Conservation (phyloP, 2,329 filamentous ascomycete genomes). For the Alternaria brassicae region DNA sequence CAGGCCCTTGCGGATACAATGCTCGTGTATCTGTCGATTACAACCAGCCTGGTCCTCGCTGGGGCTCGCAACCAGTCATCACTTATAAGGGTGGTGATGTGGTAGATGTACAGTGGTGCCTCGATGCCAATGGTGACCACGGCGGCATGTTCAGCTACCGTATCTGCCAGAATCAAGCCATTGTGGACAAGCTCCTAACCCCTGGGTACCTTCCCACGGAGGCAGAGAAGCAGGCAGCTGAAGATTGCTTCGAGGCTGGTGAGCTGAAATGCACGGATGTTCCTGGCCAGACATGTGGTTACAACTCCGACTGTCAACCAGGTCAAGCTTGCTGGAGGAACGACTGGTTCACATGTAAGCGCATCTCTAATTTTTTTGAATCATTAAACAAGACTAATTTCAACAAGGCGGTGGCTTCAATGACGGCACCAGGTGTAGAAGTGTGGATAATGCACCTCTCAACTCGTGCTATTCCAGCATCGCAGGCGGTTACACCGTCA, state of each 20-base stretch:
- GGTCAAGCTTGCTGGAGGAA: conserved; percentile 44
- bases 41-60: conserved; percentile 42
- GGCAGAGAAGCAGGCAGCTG: conserved; percentile 44
- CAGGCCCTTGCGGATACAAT: conserved; percentile 46
- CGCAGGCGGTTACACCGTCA: conserved; percentile 46
- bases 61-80: conserved; percentile 40
- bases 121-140: conserved; percentile 46
- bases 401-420: conserved; percentile 34
- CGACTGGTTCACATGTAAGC: conserved; percentile 45
- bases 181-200: conserved; percentile 43
- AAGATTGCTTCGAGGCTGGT: conserved; percentile 41
- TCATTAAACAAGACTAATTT: neutral
- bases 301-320: conserved; percentile 38
- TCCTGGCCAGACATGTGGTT: conserved; percentile 39
- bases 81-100: conserved; percentile 41
- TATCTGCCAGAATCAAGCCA: conserved; percentile 43
- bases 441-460: conserved; percentile 41
- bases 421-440: conserved; percentile 35
- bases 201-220: conserved; percentile 43
- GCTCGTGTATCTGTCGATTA: conserved; percentile 46
- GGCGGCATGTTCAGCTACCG: conserved; percentile 47
- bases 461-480: conserved; percentile 47
- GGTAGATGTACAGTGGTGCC: conserved; percentile 45
- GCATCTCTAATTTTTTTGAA: neutral
- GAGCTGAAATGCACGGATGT: conserved; percentile 44